These are phyloP conservation scores for Pseudogymnoascus sp. DNA, from an alignment of 2,329 filamentous ascomycete genomes.

Conservation along the genomic window DNA sequence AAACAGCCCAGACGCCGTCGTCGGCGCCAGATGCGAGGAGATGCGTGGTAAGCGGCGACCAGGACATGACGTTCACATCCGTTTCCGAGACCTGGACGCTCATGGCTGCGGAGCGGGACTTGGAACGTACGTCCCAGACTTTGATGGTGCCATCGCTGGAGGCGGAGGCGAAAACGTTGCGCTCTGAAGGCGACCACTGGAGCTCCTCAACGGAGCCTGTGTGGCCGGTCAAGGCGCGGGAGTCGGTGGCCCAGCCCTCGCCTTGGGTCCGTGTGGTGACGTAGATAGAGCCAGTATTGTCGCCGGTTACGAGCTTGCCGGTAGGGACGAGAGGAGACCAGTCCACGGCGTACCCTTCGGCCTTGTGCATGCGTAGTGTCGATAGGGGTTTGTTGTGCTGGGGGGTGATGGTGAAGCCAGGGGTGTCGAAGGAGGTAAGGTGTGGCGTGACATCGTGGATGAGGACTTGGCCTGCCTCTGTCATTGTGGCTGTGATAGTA, in stretches of 20 bases:
- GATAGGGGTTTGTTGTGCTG: slow-evolving; percentile 82
- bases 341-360: slow-evolving; percentile 93
- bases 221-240: slow-evolving; percentile 76
- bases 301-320: slow-evolving; percentile 84
- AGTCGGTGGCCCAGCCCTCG: slow-evolving; percentile 84
- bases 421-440: slow-evolving; percentile 80
- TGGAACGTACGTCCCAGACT: slow-evolving; percentile 90
- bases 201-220: slow-evolving; percentile 83
- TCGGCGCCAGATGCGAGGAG: slow-evolving; percentile 88
- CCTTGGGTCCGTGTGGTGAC: slow-evolving; percentile 78
- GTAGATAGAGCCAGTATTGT: slow-evolving; percentile 85
- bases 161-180: slow-evolving; percentile 87
- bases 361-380: slow-evolving; percentile 83
- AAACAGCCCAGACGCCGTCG: slow-evolving; percentile 89
- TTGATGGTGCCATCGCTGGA: slow-evolving; percentile 92
- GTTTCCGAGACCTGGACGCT: slow-evolving; percentile 74
- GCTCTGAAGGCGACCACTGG: slow-evolving; percentile 92
- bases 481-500: slow-evolving; percentile 85
- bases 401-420: slow-evolving; percentile 70
- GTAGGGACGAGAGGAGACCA: slow-evolving; percentile 79
- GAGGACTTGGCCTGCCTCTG: slow-evolving; percentile 77
- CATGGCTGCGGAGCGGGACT: slow-evolving; percentile 80
- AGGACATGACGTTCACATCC: slow-evolving; percentile 95
- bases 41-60: slow-evolving; percentile 82
- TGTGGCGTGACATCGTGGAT: slow-evolving; percentile 94